These are phyloP conservation scores for Lepidium aucheri DNA, from an alignment of 345 rosid species.

Conservation along the genomic window DNA sequence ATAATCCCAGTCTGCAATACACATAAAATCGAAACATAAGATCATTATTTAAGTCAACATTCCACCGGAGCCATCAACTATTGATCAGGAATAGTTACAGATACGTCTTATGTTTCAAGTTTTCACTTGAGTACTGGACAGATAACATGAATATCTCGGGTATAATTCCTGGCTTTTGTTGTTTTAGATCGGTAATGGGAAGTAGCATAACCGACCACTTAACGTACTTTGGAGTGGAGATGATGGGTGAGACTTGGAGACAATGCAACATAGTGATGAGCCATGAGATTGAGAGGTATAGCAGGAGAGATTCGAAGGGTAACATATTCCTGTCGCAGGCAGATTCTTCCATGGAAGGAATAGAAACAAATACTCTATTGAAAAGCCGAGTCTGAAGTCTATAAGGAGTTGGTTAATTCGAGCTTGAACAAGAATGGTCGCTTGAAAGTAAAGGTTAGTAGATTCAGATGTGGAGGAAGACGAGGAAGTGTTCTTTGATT, in stretches of 20 bases:
- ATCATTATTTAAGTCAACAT: neutral
- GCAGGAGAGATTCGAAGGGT: constrained; percentile 51
- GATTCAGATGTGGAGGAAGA: constrained; percentile 1
- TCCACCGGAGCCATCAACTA: neutral
- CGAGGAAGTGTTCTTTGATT: constrained; percentile 12
- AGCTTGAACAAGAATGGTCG: neutral
- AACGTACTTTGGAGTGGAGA: constrained; percentile 52
- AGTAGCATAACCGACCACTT: constrained; percentile 71
- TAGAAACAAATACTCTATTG: constrained; percentile 24
- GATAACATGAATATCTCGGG: neutral
- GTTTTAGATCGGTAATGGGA: constrained; percentile 66
- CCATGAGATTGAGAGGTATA: constrained; percentile 26
- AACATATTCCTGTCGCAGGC: constrained; percentile 46
- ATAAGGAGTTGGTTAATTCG: constrained; percentile 3
- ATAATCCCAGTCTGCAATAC: neutral
- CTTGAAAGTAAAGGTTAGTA: neutral
- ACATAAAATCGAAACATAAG: neutral
- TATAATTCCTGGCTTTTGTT: neutral
- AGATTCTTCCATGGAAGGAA: constrained; percentile 18
- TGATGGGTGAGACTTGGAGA: constrained; percentile 53
- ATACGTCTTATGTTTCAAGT: neutral
- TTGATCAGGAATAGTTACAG: neutral
- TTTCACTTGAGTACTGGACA: neutral
- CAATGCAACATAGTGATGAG: constrained; percentile 68
- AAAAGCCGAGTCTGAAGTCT: neutral